Evolutionary conservation across 202 grass and related monocot genomes (phyloP).

Genomic region (Miscanthus sacchariflorus): DNA sequence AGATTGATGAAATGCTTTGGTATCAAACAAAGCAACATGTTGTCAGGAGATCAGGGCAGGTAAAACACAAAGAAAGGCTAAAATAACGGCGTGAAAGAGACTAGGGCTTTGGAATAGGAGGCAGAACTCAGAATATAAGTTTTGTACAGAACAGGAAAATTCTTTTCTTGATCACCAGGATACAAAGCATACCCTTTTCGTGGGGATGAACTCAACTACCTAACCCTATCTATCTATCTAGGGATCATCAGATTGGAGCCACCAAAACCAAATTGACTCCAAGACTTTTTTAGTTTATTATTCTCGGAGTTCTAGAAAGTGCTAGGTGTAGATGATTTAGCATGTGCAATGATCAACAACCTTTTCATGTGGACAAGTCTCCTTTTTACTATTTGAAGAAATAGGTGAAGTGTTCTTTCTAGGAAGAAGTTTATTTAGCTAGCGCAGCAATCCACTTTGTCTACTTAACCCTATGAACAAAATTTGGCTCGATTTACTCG

Average conservation of each 20-base stretch:
- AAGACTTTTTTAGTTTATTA: not conserved
- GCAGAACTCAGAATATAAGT: constrained; percentile 2
- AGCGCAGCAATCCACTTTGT: not conserved
- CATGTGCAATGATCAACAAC: not conserved
- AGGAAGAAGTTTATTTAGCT: not conserved
- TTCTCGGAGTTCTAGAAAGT: not conserved
- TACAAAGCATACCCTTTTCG: not conserved
- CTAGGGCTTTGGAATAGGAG: not conserved
- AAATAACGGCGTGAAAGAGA: not conserved
- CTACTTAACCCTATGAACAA: not conserved
- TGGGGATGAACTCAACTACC: not conserved
- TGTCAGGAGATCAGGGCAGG: not conserved
- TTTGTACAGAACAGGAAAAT: not conserved
- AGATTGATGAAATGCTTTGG: not conserved
- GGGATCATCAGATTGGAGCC: not conserved
- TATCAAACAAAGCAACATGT: not conserved
- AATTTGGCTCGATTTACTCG: not conserved
- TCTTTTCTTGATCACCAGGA: constrained; percentile 17
- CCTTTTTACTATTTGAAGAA: not conserved
- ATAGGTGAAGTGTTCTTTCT: not conserved
- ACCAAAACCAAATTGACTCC: not conserved
- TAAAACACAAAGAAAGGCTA: not conserved
- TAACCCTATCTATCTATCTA: not conserved
- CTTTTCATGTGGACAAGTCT: not conserved
- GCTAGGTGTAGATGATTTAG: not conserved